Evolutionary conservation across 2,329 filamentous ascomycete species (phyloP).

Genomic region (Trichoderma koningii): DNA sequence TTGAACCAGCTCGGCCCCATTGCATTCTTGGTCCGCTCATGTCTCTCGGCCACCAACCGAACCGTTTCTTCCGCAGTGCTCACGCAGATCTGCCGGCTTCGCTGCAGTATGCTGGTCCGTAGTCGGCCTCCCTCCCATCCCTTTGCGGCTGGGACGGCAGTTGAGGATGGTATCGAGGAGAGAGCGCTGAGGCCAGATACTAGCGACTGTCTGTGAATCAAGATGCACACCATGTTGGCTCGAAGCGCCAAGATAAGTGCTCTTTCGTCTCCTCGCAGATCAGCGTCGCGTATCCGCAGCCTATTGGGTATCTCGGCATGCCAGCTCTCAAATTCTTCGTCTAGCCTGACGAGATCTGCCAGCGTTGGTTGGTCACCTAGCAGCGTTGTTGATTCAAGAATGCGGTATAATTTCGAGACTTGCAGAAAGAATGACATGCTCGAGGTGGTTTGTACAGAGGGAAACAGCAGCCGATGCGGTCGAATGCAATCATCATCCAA

Average conservation of each 20-base stretch:
- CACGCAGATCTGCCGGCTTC: slow-evolving; percentile 16
- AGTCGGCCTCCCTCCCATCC: slow-evolving; percentile 13
- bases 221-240: slow-evolving; percentile 18
- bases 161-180: neutral
- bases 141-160: neutral
- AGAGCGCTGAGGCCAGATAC: slow-evolving; percentile 17
- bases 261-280: neutral
- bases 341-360: slow-evolving; percentile 13
- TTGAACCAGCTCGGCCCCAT: slow-evolving; percentile 24
- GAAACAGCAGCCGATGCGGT: slow-evolving; percentile 1
- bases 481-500: slow-evolving; percentile 22
- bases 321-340: slow-evolving; percentile 18
- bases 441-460: slow-evolving; percentile 5
- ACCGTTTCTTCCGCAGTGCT: slow-evolving; percentile 17
- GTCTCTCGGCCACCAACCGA: slow-evolving; percentile 12
- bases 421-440: slow-evolving; percentile 20
- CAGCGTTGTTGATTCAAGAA: slow-evolving; percentile 7
- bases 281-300: neutral
- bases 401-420: slow-evolving; percentile 16
- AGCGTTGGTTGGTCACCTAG: slow-evolving; percentile 7
- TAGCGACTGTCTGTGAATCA: slow-evolving; percentile 16
- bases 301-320: slow-evolving; percentile 5
- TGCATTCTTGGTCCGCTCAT: slow-evolving; percentile 18
- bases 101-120: slow-evolving; percentile 10
- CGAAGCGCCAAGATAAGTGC: slow-evolving; percentile 14